A percentile compares a stretch with the other conserved stretches of the same genome.
phyloP scores from a whole-genome alignment of 2,329 filamentous ascomycete genomes.

The Apiospora arundinis region DNA sequence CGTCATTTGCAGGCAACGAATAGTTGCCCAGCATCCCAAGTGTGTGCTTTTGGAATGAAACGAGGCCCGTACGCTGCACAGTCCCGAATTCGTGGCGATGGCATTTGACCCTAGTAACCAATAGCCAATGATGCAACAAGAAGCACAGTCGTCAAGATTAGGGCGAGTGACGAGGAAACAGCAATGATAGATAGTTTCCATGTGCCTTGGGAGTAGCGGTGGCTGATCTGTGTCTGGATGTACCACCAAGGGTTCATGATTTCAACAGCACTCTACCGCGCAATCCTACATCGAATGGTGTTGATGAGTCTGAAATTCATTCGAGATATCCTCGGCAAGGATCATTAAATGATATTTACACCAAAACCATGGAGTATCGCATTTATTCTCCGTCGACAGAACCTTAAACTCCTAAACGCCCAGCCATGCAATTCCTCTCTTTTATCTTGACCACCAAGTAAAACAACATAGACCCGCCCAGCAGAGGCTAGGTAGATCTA shows the following conservation, averaged over 20 bases:
- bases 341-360: background rate
- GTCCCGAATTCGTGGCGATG: background rate
- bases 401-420: constrained; percentile 2
- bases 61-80: background rate
- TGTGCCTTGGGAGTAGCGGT: background rate
- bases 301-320: background rate
- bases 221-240: background rate
- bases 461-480: background rate
- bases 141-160: background rate
- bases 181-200: background rate
- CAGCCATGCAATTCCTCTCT: constrained; percentile 7
- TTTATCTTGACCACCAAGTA: background rate
- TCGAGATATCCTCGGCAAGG: background rate
- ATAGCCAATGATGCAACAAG: background rate
- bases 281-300: background rate
- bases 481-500: constrained; percentile 46
- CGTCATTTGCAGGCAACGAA: background rate
- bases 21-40: no score
- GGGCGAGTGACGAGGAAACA: background rate
- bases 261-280: no score
- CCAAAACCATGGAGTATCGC: background rate
- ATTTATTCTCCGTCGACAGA: background rate
- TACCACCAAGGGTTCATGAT: no score
- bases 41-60: background rate
- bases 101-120: background rate